Percentiles rank a stretch among this genome's conserved stretches.
phyloP scores from a whole-genome alignment of 306 rosid species.

The Begonia masoniana region DNA sequence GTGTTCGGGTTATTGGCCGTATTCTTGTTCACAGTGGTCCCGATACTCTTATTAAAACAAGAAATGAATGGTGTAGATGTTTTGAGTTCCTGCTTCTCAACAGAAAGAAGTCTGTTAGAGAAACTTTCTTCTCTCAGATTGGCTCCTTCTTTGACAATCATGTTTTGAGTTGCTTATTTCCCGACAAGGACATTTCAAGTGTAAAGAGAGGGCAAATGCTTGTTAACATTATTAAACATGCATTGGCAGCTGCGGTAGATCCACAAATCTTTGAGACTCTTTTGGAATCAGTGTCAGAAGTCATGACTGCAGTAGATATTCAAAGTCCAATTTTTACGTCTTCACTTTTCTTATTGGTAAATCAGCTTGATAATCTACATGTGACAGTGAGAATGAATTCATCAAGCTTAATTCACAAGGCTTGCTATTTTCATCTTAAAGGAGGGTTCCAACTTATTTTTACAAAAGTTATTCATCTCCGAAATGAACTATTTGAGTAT shows the following conservation, averaged over 20 bases:
- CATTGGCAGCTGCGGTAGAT: constrained; percentile 35
- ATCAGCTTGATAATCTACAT: constrained; percentile 74
- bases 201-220: constrained; percentile 49
- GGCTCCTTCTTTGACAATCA: constrained; percentile 49
- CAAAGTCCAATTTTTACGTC: constrained; percentile 39
- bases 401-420: constrained; percentile 65
- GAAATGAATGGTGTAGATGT: constrained; percentile 54
- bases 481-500: constrained; percentile 63
- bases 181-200: constrained; percentile 23
- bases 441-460: constrained; percentile 56
- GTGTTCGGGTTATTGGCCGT: constrained; percentile 52
- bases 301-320: constrained; percentile 62
- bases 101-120: constrained; percentile 53
- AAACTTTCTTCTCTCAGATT: constrained; percentile 76
- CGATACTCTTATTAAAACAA: constrained; percentile 30
- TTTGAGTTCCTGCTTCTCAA: constrained; percentile 44
- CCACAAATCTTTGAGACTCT: constrained; percentile 54
- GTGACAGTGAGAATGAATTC: constrained; percentile 63
- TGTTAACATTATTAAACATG: constrained; percentile 42
- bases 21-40: constrained; percentile 51
- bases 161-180: constrained; percentile 39
- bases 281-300: constrained; percentile 67
- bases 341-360: constrained; percentile 71
- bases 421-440: constrained; percentile 58
- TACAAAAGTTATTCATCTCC: constrained; percentile 54